Evolutionary conservation across 2,329 filamentous ascomycete species (phyloP), one percentile per base, ranked within the genome.

Genomic region (Colletotrichum musicola): DNA sequence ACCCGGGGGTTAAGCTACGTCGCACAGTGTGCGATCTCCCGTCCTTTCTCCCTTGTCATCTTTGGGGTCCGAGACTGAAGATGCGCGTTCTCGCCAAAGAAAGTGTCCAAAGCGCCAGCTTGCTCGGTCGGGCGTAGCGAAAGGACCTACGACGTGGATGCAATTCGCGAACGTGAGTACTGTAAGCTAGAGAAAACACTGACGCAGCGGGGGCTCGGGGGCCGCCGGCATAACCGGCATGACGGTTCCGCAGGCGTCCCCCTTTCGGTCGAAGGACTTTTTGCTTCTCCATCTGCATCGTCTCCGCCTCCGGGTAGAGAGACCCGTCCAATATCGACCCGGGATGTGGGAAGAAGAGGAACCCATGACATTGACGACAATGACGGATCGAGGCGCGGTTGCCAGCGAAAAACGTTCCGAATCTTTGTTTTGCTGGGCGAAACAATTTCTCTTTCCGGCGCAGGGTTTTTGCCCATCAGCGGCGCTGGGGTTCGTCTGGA

Each of bases 401-500:
- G 20, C n/a, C 22, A 40, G 38, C 10, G 22, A 42, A 47, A 44
- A 40, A 14, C 54, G 44, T 20, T 60, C 59, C 44, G 16, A 38
- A 35, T 42, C 18, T 20, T 38, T 30, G 4, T 40, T 35, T 40
- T 53, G 20, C 40, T 64, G 27, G 53, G 54, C 60, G 30, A 54
- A 58, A 47, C 27, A 42, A 18, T 10, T 12, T 38, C 47, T 20
- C 22, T 27, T 18, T 35, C 30, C 30, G 30, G 30, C 9, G 30
- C n/a, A 35, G 55, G 40, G 40, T 20, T 57, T 20, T 63, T 12
- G 53, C 54, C 10, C 40, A 44, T 46, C 27, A 44, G n/a, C n/a
- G n/a, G 30, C 16, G 6, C 47, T 38, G 47, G 13, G 30, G 65
- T 50, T 68, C 61, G 40, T 64, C 65, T 68, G 61, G 64, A 67